These are phyloP conservation scores for Talinum fruticosum DNA, from an alignment of 148 eudicot genomes.

Conservation along the genomic window DNA sequence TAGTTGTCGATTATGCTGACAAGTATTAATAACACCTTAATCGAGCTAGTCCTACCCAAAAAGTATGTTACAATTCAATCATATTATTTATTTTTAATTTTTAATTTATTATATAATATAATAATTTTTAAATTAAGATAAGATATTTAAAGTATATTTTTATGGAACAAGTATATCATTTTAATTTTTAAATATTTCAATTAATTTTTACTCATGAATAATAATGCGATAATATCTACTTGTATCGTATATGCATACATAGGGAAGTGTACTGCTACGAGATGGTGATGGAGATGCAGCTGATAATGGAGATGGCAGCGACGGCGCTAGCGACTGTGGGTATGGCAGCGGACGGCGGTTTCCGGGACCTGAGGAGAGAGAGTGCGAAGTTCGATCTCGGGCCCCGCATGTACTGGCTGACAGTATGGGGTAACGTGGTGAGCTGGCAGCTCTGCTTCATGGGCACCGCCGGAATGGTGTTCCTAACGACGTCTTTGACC, in stretches of 20 bases:
- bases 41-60: no score
- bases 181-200: no score
- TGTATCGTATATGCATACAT: neutral
- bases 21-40: no score
- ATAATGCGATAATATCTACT: no score
- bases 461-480: slow-evolving; percentile 95
- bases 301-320: slow-evolving; percentile 62
- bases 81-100: no score
- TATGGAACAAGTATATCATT: no score
- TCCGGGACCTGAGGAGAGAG: slow-evolving; percentile 52
- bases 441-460: slow-evolving; percentile 77
- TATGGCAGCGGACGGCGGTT: slow-evolving; percentile 61
- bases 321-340: slow-evolving; percentile 57
- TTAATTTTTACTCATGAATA: no score
- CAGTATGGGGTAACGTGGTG: slow-evolving; percentile 37
- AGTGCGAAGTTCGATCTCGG: slow-evolving; percentile 47
- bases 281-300: slow-evolving; percentile 87
- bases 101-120: no score
- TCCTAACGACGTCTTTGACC: slow-evolving; percentile 62
- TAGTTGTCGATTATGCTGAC: no score
- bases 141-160: no score
- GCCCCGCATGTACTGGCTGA: slow-evolving; percentile 37
- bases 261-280: slow-evolving; percentile 55
- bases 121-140: no score
- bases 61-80: no score